Conservation (phyloP, 352 stramenopile genomes). For the Pythium dissimile region DNA sequence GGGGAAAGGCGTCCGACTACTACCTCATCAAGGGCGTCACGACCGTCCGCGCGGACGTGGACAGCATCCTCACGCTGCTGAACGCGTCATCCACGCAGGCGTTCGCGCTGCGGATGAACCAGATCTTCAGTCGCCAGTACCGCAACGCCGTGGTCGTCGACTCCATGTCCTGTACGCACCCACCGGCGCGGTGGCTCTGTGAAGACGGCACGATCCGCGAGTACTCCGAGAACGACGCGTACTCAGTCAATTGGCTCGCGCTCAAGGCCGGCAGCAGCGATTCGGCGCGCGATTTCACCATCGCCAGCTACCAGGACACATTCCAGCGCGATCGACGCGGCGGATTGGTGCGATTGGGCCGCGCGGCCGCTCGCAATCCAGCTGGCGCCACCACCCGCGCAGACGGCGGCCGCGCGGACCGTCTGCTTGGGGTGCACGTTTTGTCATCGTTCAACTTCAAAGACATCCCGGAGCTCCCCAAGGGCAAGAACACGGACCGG, state of each 20-base stretch:
- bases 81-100: constrained; percentile 38
- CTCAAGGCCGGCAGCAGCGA: constrained; percentile 43
- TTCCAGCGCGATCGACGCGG: constrained; percentile 40
- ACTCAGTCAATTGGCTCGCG: constrained; percentile 65
- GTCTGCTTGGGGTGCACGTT: constrained; percentile 51
- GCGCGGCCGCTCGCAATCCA: background rate
- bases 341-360: constrained; percentile 11
- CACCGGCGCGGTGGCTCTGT: constrained; percentile 28
- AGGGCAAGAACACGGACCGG: constrained; percentile 38
- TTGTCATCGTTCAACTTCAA: constrained; percentile 65
- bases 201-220: constrained; percentile 4
- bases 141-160: constrained; percentile 49
- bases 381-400: background rate
- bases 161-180: constrained; percentile 56
- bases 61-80: constrained; percentile 43
- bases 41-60: constrained; percentile 44
- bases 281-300: constrained; percentile 54
- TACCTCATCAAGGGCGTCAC: constrained; percentile 65
- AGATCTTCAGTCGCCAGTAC: constrained; percentile 60
- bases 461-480: constrained; percentile 51
- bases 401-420: background rate
- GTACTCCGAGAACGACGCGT: constrained; percentile 53
- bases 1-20: constrained; percentile 52
- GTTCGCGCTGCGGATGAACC: constrained; percentile 50
- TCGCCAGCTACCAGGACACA: constrained; percentile 69